phyloP scores from a whole-genome alignment of 2,329 filamentous ascomycete genomes.

The Tolypocladium amazonense region DNA sequence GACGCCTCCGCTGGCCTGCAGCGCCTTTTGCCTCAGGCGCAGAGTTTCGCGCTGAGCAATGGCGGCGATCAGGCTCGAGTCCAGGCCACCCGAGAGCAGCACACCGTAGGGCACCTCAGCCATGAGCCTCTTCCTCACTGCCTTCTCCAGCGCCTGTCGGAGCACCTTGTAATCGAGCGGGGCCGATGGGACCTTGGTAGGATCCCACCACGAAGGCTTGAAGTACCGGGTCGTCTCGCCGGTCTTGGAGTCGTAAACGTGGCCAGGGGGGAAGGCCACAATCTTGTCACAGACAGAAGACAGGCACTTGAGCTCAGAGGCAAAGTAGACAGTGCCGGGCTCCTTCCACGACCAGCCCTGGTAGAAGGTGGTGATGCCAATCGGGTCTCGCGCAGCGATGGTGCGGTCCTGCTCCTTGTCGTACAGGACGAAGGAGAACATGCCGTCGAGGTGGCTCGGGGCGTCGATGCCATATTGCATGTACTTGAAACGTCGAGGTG shows the following conservation, averaged over 20 bases:
- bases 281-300: conserved; percentile 93
- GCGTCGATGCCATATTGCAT: conserved; percentile 85
- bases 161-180: conserved; percentile 78
- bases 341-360: conserved; percentile 81
- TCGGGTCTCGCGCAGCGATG: conserved; percentile 89
- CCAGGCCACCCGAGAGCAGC: conserved; percentile 84
- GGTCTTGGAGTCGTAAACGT: conserved; percentile 92
- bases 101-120: conserved; percentile 98
- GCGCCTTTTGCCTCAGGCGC: conserved; percentile 57
- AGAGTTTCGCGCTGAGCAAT: conserved; percentile 92
- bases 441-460: conserved; percentile 89
- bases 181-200: conserved; percentile 62
- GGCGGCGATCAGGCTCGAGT: conserved; percentile 88
- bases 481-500: conserved; percentile 46
- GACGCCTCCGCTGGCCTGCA: conserved; percentile 33
- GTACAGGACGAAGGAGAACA: conserved; percentile 99
- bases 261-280: conserved; percentile 85
- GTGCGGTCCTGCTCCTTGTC: conserved; percentile 90
- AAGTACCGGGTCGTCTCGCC: conserved; percentile 80
- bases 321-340: conserved; percentile 83
- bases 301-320: conserved; percentile 91
- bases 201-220: conserved; percentile 87
- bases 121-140: conserved; percentile 95
- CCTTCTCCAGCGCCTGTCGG: conserved; percentile 73
- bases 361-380: conserved; percentile 96